A percentile compares a stretch with the other conserved stretches of the same genome.
Conservation (phyloP, 805 yeast genomes). For the Metschnikowia rubicola region DNA sequence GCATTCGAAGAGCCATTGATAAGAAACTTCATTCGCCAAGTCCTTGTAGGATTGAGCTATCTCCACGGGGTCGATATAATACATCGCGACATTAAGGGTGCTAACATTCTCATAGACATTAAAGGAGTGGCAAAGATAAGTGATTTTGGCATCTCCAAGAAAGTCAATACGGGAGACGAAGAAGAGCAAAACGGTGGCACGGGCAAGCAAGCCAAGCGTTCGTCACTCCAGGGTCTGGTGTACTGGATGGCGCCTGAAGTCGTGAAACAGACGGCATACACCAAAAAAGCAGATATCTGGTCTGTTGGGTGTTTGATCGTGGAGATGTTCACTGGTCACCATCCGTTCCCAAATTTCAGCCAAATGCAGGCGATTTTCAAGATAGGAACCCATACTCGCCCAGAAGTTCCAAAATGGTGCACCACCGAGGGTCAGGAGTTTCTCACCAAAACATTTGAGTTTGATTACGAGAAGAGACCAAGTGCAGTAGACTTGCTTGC, state of each 20-base stretch:
- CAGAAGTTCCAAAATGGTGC: conserved; percentile 73
- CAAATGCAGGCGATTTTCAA: conserved; percentile 97
- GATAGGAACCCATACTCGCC: conserved; percentile 82
- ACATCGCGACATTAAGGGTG: conserved; percentile 87
- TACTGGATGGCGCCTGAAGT: conserved; percentile 99
- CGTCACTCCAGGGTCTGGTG: conserved; percentile 78
- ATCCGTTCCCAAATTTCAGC: conserved; percentile 91
- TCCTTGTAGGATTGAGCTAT: conserved; percentile 69
- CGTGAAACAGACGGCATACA: conserved; percentile 86
- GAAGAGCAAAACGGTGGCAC: conserved; percentile 12
- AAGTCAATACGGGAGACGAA: conserved; percentile 27
- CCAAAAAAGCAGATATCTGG: conserved; percentile 95
- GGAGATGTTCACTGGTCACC: conserved; percentile 94
- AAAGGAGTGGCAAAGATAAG: conserved; percentile 80
- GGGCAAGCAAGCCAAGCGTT: conserved; percentile 49
- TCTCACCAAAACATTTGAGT: conserved; percentile 61
- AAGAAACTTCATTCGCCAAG: conserved; percentile 69
- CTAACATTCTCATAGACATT: conserved; percentile 76
- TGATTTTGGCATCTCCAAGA: conserved; percentile 77
- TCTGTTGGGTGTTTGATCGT: conserved; percentile 91
- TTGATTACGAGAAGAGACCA: conserved; percentile 72
- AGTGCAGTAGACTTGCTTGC: conserved; percentile 64
- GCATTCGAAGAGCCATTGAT: conserved; percentile 78
- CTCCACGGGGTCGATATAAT: conserved; percentile 73
- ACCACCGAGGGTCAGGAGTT: conserved; percentile 68